Base-by-base conservation (phyloP, 140 eudicot genomes). In the Oenanthe javanica region DNA sequence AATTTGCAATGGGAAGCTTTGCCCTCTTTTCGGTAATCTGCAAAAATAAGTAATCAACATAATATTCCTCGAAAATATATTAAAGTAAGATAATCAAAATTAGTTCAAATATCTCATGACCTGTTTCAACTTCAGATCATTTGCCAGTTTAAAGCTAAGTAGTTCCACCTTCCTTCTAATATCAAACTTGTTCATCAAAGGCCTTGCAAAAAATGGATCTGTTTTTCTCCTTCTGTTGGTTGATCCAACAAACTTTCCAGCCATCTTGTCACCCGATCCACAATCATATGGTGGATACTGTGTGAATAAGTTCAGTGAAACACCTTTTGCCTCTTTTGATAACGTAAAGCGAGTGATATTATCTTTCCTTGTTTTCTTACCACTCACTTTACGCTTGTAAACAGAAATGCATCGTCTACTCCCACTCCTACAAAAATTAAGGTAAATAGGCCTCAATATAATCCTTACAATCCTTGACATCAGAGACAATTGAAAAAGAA, bases 1-100 rank as follows among this genome's bases (percentile, higher is more conserved):
- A 94, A 48, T 93, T 86, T 79, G 96, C 91, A 80, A 94, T 94
- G 5, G 98, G 98, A 86, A 94, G 98, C 86, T 90, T 94, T 50
- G 90, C 82, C 87, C 97, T 89, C 69, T 19, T 83, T 72, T 89
- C 87, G 9, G 85, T 70, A 46, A 94, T 89, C 98, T 94, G 93
- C 85, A 79, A 75, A 74, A 36, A 13, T 52, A 18, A 54, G 12
- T 43, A 74, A 23, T 43, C 40, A 45, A 74, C 27, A 36, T 72
- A 11, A 16, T 71, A 15, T 19, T 27, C 36, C 66, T 16, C 25
- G 4, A 72, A 43, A 40, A 43, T 16, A 19, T 42, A 43, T 15
- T 18, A 72, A 72, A 43, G 52, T 42, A 15, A 40, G 15, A 72
- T 16, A 21, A 77, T 8, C 2, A 50, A 48, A 47, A 27, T 72